These are phyloP conservation scores for Teunomyces stri DNA, from an alignment of 805 yeast genomes.

Conservation along the genomic window DNA sequence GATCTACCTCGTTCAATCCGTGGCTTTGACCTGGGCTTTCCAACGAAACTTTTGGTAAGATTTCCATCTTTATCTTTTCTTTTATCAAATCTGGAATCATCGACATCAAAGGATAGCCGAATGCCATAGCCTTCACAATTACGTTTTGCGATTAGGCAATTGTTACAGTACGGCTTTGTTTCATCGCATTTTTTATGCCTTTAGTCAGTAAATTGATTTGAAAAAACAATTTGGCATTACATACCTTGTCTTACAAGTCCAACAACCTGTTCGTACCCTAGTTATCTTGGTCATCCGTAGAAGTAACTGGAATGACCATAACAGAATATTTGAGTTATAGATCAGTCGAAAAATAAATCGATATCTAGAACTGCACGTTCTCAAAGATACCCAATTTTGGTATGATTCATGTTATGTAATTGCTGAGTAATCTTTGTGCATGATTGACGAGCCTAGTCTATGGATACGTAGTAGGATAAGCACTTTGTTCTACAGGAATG, in stretches of 20 bases:
- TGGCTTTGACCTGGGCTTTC: conserved; percentile 33
- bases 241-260: conserved; percentile 53
- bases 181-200: conserved; percentile 60
- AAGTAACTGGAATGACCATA: background rate
- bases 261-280: conserved; percentile 56
- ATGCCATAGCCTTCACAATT: conserved; percentile 51
- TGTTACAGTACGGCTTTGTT: conserved; percentile 48
- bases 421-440: no score
- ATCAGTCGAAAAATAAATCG: background rate
- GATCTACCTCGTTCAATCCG: background rate
- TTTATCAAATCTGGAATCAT: conserved; percentile 37
- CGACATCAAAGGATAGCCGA: conserved; percentile 49
- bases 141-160: conserved; percentile 44
- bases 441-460: no score
- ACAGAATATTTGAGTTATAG: background rate
- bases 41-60: conserved; percentile 45
- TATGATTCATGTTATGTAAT: no score
- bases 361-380: background rate
- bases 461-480: no score
- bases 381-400: no score
- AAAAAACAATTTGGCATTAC: conserved; percentile 13
- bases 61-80: conserved; percentile 19
- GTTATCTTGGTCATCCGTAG: conserved; percentile 37
- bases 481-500: no score
- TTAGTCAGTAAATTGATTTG: conserved; percentile 9